Conservation (phyloP, 2,329 filamentous ascomycete genomes). For the Fusarium dimerum region DNA sequence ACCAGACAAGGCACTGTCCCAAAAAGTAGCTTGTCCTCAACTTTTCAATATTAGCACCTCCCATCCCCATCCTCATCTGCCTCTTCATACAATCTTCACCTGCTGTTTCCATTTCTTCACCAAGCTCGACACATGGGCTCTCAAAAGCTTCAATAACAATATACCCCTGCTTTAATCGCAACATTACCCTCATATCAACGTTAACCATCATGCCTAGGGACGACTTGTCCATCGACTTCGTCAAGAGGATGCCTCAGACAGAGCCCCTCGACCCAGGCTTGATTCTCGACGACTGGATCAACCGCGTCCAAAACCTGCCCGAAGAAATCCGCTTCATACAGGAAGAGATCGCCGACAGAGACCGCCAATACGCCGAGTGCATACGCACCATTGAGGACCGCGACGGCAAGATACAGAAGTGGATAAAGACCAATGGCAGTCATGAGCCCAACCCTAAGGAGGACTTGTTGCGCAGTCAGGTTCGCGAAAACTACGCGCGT, state of each 20-base stretch:
- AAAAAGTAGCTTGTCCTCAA: too few relatives aligned
- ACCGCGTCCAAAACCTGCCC: constrained; percentile 74
- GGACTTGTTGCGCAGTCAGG: constrained; percentile 63
- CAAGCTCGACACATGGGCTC: constrained; percentile 16
- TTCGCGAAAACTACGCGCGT: constrained; percentile 67
- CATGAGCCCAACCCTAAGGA: constrained; percentile 76
- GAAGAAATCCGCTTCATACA: constrained; percentile 82
- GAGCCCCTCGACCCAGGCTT: constrained; percentile 65
- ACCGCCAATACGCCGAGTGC: constrained; percentile 70
- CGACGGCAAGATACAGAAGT: constrained; percentile 77
- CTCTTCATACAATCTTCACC: constrained; percentile 10
- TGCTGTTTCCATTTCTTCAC: constrained; percentile 9
- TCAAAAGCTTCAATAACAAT: constrained; percentile 21
- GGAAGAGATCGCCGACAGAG: constrained; percentile 81
- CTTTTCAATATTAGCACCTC: too few relatives aligned
- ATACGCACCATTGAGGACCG: constrained; percentile 69
- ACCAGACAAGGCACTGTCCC: constrained; percentile 16
- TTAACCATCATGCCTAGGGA: constrained; percentile 73
- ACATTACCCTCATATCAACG: constrained; percentile 29
- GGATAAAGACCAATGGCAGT: constrained; percentile 75
- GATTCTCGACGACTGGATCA: constrained; percentile 78
- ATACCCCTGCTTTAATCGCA: constrained; percentile 24
- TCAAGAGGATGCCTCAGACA: constrained; percentile 63
- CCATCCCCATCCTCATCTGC: constrained; percentile 8
- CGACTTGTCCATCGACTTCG: constrained; percentile 71